phyloP scores from a whole-genome alignment of 345 rosid species.

The Fremontodendron californicum region DNA sequence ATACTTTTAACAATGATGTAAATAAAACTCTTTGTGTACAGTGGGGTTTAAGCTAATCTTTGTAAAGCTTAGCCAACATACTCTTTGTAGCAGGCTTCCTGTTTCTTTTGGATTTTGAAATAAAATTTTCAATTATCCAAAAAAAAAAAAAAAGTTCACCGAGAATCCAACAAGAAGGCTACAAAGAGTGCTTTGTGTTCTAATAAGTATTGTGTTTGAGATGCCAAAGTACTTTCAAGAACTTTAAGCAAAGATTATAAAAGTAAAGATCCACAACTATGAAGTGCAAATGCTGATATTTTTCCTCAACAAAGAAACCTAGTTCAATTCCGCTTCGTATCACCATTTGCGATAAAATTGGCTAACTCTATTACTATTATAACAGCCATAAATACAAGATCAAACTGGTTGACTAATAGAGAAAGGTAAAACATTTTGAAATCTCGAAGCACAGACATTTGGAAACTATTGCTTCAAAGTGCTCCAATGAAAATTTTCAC shows the following conservation, averaged over 20 bases:
- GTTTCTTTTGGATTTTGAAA: too few species aligned
- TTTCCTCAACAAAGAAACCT: too few species aligned
- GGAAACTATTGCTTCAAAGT: not conserved
- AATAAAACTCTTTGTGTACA: too few species aligned
- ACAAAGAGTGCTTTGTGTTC: not conserved
- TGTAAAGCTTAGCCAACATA: too few species aligned
- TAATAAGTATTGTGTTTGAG: not conserved
- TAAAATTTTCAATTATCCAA: too few species aligned
- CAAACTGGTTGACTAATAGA: not conserved
- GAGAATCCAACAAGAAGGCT: not conserved
- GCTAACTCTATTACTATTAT: not conserved
- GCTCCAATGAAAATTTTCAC: constrained; percentile 17
- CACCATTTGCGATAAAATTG: not conserved
- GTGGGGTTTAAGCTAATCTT: too few species aligned
- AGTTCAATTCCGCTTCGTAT: not conserved
- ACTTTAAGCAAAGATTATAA: not conserved
- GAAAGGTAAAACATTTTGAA: not conserved
- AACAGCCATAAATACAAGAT: constrained; percentile 9
- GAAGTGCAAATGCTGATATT: not conserved
- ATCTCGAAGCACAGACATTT: not conserved
- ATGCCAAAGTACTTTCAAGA: not conserved
- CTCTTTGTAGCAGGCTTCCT: too few species aligned
- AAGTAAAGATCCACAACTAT: not conserved
- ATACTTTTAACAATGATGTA: too few species aligned
- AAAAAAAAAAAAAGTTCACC: too few species aligned